These are phyloP conservation scores for Sugiyamaella japonica DNA, from an alignment of 1,139 yeast genomes.

Conservation along the genomic window DNA sequence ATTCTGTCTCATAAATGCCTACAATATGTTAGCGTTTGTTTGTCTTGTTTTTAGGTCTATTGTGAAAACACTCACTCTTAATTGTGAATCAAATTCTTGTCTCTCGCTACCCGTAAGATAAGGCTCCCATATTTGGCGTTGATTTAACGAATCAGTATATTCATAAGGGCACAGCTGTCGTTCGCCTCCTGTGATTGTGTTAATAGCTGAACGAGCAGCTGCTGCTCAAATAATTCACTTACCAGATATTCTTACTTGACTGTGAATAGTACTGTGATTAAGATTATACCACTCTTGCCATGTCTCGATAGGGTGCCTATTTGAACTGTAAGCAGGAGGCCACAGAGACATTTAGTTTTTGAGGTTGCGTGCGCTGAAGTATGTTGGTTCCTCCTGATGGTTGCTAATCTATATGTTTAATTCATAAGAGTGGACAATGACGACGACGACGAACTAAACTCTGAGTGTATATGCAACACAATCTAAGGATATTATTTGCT, in stretches of 20 bases:
- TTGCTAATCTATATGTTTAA: background rate
- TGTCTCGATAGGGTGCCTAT: slow-evolving; percentile 38
- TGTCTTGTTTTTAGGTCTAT: background rate
- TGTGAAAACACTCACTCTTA: slow-evolving; percentile 30
- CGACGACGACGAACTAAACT: no score
- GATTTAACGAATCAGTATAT: slow-evolving; percentile 38
- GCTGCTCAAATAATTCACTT: background rate
- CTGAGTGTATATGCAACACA: slow-evolving; percentile 2
- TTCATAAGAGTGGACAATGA: background rate
- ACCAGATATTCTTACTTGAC: slow-evolving; percentile 22
- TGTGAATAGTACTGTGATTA: slow-evolving; percentile 28
- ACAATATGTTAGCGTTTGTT: slow-evolving; percentile 7
- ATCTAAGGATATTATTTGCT: no score
- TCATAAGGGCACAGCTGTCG: slow-evolving; percentile 37
- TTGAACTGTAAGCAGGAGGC: slow-evolving; percentile 32
- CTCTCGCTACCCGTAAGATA: slow-evolving; percentile 38
- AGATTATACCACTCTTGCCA: slow-evolving; percentile 40
- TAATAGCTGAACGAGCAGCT: background rate
- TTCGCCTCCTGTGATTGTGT: slow-evolving; percentile 21
- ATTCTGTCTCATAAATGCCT: slow-evolving; percentile 35
- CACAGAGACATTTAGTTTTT: slow-evolving; percentile 23
- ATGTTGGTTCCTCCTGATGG: slow-evolving; percentile 1
- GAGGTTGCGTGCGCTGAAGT: no score
- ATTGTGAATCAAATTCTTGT: slow-evolving; percentile 37
- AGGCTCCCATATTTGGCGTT: slow-evolving; percentile 39